Evolutionary conservation across 306 rosid genomes (phyloP).

Genomic region (Cucurbita maxima): DNA sequence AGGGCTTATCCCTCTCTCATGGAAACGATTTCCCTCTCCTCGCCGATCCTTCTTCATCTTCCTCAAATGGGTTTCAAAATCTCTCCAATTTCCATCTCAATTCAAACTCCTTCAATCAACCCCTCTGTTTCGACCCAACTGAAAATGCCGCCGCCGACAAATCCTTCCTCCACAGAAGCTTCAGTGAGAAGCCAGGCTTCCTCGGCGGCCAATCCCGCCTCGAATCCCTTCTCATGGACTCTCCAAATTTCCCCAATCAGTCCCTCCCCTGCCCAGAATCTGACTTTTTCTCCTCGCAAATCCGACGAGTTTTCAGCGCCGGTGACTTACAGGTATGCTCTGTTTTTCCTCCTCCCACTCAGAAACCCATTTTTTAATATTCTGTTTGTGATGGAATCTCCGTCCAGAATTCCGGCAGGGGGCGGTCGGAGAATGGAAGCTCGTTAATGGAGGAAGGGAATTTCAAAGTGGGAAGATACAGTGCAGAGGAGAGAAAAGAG

Average conservation of each 20-base stretch:
- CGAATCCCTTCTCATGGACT: conserved; percentile 24
- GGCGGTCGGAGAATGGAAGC: conserved; percentile 21
- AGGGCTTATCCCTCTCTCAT: conserved; percentile 24
- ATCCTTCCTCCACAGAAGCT: conserved; percentile 43
- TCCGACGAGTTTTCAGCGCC: conserved; percentile 51
- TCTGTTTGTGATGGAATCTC: too few relatives aligned
- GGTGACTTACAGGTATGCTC: conserved; percentile 68
- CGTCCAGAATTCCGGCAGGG: conserved; percentile 26
- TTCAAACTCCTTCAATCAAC: conserved; percentile 5
- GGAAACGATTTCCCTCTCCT: conserved; percentile 9
- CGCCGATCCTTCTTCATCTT: background rate
- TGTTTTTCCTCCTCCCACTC: too few relatives aligned
- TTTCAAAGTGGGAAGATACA: conserved; percentile 62
- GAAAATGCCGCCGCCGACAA: conserved; percentile 27
- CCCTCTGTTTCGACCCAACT: conserved; percentile 34
- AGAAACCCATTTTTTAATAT: too few relatives aligned
- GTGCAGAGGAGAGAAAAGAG: conserved; percentile 75
- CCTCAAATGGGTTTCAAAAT: conserved; percentile 17
- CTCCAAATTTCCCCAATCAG: conserved; percentile 21
- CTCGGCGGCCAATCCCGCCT: conserved; percentile 27
- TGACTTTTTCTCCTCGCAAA: conserved; percentile 25
- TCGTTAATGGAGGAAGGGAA: conserved; percentile 36
- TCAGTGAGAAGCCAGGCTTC: conserved; percentile 37
- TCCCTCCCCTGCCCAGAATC: conserved; percentile 31
- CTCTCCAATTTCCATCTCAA: conserved; percentile 31